Base-by-base conservation (phyloP, 1,284 basidiomycete genomes). In the Xerocomus cyaneibrunnescens region DNA sequence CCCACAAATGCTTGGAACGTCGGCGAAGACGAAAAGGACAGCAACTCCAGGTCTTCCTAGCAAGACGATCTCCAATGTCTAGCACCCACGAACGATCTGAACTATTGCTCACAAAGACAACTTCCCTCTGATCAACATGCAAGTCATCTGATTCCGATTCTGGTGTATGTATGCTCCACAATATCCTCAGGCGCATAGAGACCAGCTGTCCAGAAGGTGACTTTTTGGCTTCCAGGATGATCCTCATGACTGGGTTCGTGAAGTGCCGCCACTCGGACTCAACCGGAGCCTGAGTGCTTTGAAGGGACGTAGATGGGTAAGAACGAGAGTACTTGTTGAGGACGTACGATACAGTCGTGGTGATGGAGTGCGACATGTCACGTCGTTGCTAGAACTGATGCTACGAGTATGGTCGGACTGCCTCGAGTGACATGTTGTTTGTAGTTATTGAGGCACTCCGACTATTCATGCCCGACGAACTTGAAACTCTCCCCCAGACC, bases 221-320 rank as follows among this genome's bases (percentile, higher is more conserved):
- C 62, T 77, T 84, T 58, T 74, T 80, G 28, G 76, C 72, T 61
- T 89, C 85, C n/a, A 89, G 71, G 31, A 78, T 68, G 28, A 89
- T 76, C 34, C 72, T 77, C 52, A 90, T 78, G 41, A 76, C 66
- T 0, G 87, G 87, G 57, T 88, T 87, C 27, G 77, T 77, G 60
- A 84, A 89, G 62, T 90, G 88, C 59, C 89, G 85, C 87, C 87
- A 90, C 64, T 87, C 85, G 13, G 73, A 60, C 41, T 70, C 67
- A 12, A 58, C 61, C 38, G 55, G 45, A 39, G 61, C 51, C 45
- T 59, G 62, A 23, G 56, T 43, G 31, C 58, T 56, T 52, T 52
- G 51, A 40, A 59, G 50, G 45, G 54, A 47, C 45, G 54, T 31
- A 37, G 60, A 47, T 5, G 80, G 75, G 59, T 85, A 82, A 14